These are phyloP conservation scores for Eucalyptus curtisii DNA, from an alignment of 345 rosid species.

Conservation along the genomic window DNA sequence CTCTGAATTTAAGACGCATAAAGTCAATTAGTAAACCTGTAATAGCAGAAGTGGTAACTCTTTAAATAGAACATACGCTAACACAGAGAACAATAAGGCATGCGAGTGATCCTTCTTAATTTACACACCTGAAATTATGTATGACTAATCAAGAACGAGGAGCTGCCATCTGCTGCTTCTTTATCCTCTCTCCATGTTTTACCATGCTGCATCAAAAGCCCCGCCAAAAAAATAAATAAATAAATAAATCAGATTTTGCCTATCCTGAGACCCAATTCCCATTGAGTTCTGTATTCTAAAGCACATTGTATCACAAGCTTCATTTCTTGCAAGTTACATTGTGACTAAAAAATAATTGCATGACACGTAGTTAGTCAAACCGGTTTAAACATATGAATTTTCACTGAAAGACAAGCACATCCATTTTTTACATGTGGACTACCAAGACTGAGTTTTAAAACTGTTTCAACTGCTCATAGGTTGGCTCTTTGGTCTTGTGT, in stretches of 20 bases:
- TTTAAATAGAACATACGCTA: background rate
- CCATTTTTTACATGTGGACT: background rate
- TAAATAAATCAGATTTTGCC: background rate
- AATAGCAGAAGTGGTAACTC: background rate
- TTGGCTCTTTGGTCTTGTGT: background rate
- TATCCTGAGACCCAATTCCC: background rate
- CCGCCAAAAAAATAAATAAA: background rate
- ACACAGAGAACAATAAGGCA: background rate
- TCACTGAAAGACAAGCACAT: background rate
- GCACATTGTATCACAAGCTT: background rate
- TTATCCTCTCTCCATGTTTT: conserved; percentile 51
- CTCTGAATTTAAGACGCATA: background rate
- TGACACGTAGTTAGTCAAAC: background rate
- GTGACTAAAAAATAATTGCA: background rate
- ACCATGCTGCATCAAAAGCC: conserved; percentile 52
- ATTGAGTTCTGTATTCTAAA: background rate
- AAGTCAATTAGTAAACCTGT: background rate
- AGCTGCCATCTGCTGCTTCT: conserved; percentile 94
- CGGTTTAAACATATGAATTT: background rate
- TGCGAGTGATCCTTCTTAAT: background rate
- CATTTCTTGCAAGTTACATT: background rate
- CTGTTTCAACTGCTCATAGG: background rate
- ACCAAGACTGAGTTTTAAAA: background rate
- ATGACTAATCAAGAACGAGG: conserved; percentile 50
- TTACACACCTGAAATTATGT: background rate